Evolutionary conservation across 192 early-diverging fungal genomes (phyloP).

Genomic region (Rhizoclosmatium sp.): DNA sequence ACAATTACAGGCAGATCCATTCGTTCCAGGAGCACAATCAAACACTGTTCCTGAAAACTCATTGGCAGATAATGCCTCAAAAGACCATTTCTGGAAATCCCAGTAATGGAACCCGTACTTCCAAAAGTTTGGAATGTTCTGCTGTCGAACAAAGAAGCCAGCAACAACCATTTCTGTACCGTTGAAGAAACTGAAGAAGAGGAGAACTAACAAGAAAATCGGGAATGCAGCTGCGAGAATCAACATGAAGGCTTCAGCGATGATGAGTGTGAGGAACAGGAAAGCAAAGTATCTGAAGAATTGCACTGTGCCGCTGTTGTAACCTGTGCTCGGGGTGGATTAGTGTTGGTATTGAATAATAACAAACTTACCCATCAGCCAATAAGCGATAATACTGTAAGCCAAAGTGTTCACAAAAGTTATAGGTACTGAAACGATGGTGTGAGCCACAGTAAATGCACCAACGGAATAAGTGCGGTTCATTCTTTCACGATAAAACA

Average conservation of each 20-base stretch:
- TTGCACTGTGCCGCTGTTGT: background rate
- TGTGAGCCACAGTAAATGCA: conserved; percentile 42
- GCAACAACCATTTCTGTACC: background rate
- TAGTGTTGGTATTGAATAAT: conserved; percentile 31
- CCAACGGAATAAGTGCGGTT: conserved; percentile 14
- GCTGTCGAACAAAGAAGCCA: conserved; percentile 37
- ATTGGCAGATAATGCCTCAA: conserved; percentile 17
- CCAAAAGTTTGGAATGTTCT: conserved; percentile 41
- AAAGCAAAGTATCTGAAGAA: conserved; percentile 47
- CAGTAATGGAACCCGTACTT: conserved; percentile 41
- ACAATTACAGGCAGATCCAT: background rate
- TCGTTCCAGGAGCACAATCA: background rate
- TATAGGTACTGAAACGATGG: conserved; percentile 40
- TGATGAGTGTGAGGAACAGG: conserved; percentile 41
- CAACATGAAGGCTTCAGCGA: conserved; percentile 42
- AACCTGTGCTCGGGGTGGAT: background rate
- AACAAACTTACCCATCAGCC: conserved; percentile 30
- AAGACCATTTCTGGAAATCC: conserved; percentile 40
- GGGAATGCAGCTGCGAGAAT: conserved; percentile 43
- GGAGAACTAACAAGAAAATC: conserved; percentile 46
- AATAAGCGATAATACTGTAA: conserved; percentile 44
- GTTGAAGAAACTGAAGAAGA: conserved; percentile 26
- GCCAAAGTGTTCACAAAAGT: conserved; percentile 34
- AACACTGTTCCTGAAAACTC: conserved; percentile 15
- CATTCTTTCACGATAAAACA: conserved; percentile 45